Evolutionary conservation across 2,329 filamentous ascomycete genomes (phyloP).

Genomic region (Fusarium concolor): DNA sequence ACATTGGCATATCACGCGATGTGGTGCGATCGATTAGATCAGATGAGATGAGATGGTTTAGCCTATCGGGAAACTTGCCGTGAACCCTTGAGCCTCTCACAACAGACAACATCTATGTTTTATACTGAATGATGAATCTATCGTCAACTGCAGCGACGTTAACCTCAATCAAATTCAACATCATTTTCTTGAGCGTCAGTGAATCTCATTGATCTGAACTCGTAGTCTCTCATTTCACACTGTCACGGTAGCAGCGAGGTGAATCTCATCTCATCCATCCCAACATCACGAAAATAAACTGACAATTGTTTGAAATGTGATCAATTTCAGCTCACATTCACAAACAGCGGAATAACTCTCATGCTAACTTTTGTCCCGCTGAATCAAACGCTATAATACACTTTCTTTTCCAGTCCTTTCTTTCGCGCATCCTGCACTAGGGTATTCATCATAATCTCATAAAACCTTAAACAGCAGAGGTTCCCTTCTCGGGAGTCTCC

Average conservation of each 20-base stretch:
- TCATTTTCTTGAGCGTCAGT: too few relatives aligned
- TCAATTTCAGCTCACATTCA: constrained; percentile 2
- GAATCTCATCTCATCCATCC: background rate
- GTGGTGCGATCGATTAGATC: background rate
- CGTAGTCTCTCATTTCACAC: too few relatives aligned
- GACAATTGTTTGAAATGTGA: background rate
- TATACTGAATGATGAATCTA: too few relatives aligned
- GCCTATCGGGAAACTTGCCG: background rate
- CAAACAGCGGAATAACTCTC: constrained; percentile 2
- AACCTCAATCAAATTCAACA: too few relatives aligned
- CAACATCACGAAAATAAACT: background rate
- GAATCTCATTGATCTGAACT: too few relatives aligned
- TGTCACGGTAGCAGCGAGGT: too few relatives aligned
- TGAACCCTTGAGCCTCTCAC: background rate
- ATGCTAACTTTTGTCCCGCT: constrained; percentile 19
- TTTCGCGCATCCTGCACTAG: background rate
- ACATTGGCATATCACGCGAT: constrained; percentile 3
- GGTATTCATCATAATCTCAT: constrained; percentile 36
- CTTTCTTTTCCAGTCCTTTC: background rate
- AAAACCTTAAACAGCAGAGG: constrained; percentile 26
- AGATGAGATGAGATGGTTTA: constrained; percentile 3
- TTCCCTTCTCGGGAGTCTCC: constrained; percentile 53
- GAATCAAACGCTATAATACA: constrained; percentile 30
- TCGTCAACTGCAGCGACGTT: too few relatives aligned
- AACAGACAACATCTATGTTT: too few relatives aligned